phyloP scores from a whole-genome alignment of 106 monocot species.

The Apostasia ramifera region DNA sequence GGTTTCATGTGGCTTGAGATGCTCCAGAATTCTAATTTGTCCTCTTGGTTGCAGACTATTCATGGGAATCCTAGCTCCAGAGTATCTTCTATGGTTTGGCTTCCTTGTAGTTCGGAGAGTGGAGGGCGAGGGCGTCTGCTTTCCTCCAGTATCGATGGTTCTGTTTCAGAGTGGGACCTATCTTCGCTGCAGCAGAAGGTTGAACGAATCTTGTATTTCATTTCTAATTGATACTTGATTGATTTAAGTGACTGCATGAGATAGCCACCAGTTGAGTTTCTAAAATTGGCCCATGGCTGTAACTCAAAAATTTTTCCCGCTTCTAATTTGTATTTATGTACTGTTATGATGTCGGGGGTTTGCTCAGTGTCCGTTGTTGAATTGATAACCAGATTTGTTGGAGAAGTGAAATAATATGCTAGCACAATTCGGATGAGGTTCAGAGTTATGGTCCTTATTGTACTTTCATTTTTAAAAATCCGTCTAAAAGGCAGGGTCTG shows the following conservation, averaged over 20 bases:
- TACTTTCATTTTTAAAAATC: no score
- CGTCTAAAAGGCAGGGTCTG: no score
- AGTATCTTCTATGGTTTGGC: conserved; percentile 82
- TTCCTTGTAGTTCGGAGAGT: conserved; percentile 10
- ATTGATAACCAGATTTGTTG: no score
- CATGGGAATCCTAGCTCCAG: conserved; percentile 60
- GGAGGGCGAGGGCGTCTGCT: conserved; percentile 37
- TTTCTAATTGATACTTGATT: neutral
- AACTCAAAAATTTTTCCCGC: no score
- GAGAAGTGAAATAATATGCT: no score
- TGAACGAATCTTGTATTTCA: neutral
- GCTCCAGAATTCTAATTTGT: neutral
- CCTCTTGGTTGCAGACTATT: conserved; percentile 49
- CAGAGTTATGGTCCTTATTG: no score
- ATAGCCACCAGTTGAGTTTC: neutral
- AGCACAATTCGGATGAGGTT: no score
- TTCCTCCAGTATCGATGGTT: conserved; percentile 91
- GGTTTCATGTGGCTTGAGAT: neutral
- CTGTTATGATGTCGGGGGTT: no score
- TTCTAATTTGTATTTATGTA: no score
- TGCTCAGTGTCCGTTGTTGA: no score
- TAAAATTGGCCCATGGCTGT: no score
- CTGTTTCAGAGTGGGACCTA: conserved; percentile 87
- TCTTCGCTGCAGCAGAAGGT: conserved; percentile 78
- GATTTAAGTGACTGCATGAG: neutral